Percentiles rank a stretch among this genome's conserved stretches.
phyloP scores from a whole-genome alignment of 169 alveolate genomes.

The Sarcocystis neurona region DNA sequence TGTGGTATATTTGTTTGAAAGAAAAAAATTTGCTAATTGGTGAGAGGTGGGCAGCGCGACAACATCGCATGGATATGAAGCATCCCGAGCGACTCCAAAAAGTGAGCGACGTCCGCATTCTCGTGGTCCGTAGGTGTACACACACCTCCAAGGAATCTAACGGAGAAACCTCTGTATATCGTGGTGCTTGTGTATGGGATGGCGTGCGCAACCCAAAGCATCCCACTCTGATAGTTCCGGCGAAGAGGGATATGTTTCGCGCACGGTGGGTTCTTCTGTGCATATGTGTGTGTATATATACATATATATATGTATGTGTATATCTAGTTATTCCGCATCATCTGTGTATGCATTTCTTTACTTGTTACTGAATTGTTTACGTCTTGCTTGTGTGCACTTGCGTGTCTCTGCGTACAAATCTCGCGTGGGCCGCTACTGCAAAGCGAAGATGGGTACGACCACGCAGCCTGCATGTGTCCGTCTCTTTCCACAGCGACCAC shows the following conservation, averaged over 20 bases:
- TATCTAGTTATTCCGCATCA: background rate
- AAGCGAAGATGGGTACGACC: background rate
- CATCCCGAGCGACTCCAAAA: conserved; percentile 83
- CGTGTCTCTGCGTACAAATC: background rate
- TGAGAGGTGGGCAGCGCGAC: conserved; percentile 81
- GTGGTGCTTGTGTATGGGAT: background rate
- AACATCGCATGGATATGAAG: conserved; percentile 71
- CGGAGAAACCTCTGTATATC: too few relatives aligned
- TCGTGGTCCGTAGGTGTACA: background rate
- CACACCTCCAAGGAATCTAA: background rate
- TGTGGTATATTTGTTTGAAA: conserved; percentile 81
- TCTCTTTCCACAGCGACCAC: background rate
- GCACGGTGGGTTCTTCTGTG: background rate
- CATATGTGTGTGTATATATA: background rate
- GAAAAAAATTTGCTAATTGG: conserved; percentile 83
- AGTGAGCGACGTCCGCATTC: conserved; percentile 60
- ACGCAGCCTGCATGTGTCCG: background rate
- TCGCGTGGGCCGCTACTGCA: background rate
- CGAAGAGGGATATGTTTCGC: background rate
- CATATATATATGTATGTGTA: background rate
- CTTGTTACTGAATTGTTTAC: background rate
- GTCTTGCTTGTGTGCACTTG: background rate
- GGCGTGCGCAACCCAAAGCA: background rate
- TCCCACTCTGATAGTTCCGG: background rate
- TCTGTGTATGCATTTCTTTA: background rate